Conservation (phyloP, 1,139 yeast genomes). For the Yamadazyma oceani region DNA sequence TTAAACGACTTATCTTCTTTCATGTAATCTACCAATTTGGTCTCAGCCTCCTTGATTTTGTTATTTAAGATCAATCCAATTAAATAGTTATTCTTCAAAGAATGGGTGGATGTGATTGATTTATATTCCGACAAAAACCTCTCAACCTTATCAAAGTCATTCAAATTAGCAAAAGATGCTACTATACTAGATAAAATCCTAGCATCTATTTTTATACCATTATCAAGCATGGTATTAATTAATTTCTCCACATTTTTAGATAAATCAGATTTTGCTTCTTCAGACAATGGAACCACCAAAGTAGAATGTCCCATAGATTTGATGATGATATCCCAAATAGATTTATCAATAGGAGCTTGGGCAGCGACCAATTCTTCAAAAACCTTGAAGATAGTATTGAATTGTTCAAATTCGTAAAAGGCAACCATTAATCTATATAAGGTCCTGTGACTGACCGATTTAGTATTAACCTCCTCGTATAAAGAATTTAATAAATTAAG, state of each 20-base stretch:
- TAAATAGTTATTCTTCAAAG: constrained; percentile 37
- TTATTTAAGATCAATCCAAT: constrained; percentile 35
- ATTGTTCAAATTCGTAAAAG: constrained; percentile 29
- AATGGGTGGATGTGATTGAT: constrained; percentile 26
- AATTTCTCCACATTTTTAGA: constrained; percentile 28
- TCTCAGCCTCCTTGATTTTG: constrained; percentile 35
- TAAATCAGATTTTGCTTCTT: constrained; percentile 18
- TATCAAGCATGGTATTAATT: constrained; percentile 28
- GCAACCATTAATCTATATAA: constrained; percentile 36
- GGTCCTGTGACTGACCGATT: constrained; percentile 26
- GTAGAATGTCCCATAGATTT: constrained; percentile 40
- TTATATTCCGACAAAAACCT: constrained; percentile 24
- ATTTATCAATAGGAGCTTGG: constrained; percentile 28
- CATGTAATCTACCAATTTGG: constrained; percentile 28
- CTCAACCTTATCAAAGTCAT: constrained; percentile 34
- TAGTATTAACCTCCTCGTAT: constrained; percentile 25
- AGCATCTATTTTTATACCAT: constrained; percentile 27
- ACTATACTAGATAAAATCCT: constrained; percentile 32
- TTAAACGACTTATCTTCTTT: constrained; percentile 24
- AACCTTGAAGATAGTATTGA: constrained; percentile 33
- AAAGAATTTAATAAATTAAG: constrained; percentile 20
- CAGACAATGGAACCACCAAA: constrained; percentile 13
- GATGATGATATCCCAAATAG: constrained; percentile 40
- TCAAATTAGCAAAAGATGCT: constrained; percentile 38
- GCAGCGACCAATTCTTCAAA: constrained; percentile 33